Evolutionary conservation across 352 stramenopile species (phyloP), one percentile per base, ranked within the genome.

Genomic region (Pythium plurisporium): DNA sequence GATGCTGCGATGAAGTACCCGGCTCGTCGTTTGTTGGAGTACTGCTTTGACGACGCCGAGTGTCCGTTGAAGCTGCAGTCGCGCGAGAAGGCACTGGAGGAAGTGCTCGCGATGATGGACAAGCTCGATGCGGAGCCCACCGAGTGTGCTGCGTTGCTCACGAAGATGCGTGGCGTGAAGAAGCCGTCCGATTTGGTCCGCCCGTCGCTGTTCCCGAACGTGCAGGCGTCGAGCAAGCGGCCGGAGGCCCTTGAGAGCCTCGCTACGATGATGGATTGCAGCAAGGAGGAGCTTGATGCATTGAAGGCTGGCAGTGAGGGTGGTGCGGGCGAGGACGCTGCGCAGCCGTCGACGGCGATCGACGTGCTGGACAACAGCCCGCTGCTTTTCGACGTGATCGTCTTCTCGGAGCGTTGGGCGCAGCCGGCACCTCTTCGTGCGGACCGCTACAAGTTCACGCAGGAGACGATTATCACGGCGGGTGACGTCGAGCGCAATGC

Each of bases 401-500:
- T 67, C 11, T 64, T 52, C 42, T 67, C 58, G 7, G 64, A 71
- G 29, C 46, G 34, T 6, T 71, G 58, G 58, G 34, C 20, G 1
- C 27, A 43, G 22, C 59, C 64, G 4, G 23, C 46, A 8, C 57
- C 59, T 5, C 53, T 47, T 17, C 33, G 38, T 10, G 11, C 31
- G 0, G 12, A 66, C n/a, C 49, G 48, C 27, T 17, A 53, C 22
- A 9, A 42, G 19, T 45, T 51, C 1, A 62, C 61, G 33, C n/a
- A 37, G 14, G 52, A 44, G 0, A n/a, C n/a, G n/a, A n/a, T n/a
- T n/a, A n/a, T n/a, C n/a, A n/a, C n/a, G n/a, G n/a, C n/a, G n/a
- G n/a, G n/a, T n/a, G n/a, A n/a, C n/a, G n/a, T n/a, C n/a, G n/a
- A n/a, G n/a, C n/a, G n/a, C n/a, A n/a, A n/a, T n/a, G n/a, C n/a